Percentiles rank a stretch among this genome's conserved stretches.
phyloP scores from a whole-genome alignment of 2,329 filamentous ascomycete species.

The Colletotrichum navitas region DNA sequence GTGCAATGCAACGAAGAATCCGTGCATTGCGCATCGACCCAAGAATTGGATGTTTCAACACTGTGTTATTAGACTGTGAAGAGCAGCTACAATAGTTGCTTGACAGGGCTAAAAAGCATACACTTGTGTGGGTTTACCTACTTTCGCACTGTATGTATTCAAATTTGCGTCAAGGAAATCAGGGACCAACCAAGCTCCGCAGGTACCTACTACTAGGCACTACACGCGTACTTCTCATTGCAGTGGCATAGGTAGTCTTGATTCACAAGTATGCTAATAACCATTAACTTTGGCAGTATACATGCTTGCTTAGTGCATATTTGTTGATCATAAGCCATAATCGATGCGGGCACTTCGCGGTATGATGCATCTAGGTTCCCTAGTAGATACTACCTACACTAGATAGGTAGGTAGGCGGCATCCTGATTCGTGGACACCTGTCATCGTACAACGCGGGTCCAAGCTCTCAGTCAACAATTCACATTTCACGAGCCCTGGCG shows the following conservation, averaged over 20 bases:
- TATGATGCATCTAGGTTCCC: not conserved
- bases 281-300: not conserved
- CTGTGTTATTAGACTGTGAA: not conserved
- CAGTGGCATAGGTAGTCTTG: not conserved
- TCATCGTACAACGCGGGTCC: not conserved
- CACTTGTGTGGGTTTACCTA: not conserved
- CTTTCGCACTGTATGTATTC: not conserved
- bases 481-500: not conserved
- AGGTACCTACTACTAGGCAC: not conserved
- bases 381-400: too few relatives aligned
- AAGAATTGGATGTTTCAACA: not conserved
- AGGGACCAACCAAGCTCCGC: not conserved
- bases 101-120: not conserved
- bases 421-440: conserved; percentile 1
- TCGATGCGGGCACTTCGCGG: not conserved
- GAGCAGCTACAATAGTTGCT: not conserved
- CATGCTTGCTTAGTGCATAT: not conserved
- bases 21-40: not conserved
- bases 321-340: too few relatives aligned
- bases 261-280: not conserved
- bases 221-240: not conserved
- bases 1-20: not conserved
- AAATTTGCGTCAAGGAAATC: too few relatives aligned
- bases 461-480: conserved; percentile 1
- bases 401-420: not conserved